phyloP scores from a whole-genome alignment of 345 rosid genomes.

The Erucastrum elatum region DNA sequence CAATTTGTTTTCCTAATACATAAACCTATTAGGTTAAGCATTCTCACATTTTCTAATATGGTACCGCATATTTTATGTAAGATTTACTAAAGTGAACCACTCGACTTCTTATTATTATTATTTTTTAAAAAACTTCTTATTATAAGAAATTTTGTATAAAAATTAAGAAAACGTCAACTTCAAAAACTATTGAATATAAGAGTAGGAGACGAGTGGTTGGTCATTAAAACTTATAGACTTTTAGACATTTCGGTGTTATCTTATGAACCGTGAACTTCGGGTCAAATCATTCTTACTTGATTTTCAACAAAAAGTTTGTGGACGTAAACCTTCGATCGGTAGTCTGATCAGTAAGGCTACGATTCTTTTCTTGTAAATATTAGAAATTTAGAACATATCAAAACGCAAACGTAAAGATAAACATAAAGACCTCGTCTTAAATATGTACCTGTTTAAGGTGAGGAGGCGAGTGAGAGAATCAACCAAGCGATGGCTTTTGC shows the following conservation, averaged over 20 bases:
- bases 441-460: conserved; percentile 70
- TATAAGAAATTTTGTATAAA: not conserved
- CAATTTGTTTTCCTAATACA: not conserved
- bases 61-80: conserved; percentile 6
- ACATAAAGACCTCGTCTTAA: not conserved
- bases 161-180: not conserved
- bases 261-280: not conserved
- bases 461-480: conserved; percentile 71
- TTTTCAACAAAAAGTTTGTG: conserved; percentile 3
- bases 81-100: conserved; percentile 13
- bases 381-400: not conserved
- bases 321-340: not conserved
- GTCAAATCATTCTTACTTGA: not conserved
- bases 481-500: conserved; percentile 81
- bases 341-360: not conserved
- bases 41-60: conserved; percentile 12
- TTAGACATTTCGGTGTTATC: conserved; percentile 20
- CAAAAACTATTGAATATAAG: conserved; percentile 9
- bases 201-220: conserved; percentile 17
- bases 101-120: conserved; percentile 2
- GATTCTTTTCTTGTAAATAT: not conserved
- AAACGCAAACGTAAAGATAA: not conserved
- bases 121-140: too few species aligned
- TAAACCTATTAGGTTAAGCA: conserved; percentile 17
- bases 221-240: conserved; percentile 27